Evolutionary conservation across 352 stramenopile species (phyloP).

Genomic region (Phytophthora hybrid): DNA sequence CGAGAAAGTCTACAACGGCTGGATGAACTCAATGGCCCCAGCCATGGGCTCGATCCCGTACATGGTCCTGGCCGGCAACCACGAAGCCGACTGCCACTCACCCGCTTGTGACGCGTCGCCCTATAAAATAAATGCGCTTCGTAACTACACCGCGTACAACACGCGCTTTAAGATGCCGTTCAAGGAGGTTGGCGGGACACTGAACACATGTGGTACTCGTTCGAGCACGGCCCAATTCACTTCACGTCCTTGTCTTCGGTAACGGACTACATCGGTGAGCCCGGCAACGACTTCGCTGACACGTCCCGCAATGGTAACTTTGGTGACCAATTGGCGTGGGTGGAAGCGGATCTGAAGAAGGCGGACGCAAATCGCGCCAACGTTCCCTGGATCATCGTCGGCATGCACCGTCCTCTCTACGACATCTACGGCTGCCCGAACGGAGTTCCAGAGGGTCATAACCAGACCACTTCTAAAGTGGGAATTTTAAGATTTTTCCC

Average conservation of each 20-base stretch:
- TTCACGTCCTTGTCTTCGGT: constrained; percentile 85
- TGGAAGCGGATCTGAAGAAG: constrained; percentile 58
- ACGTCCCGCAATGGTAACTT: constrained; percentile 52
- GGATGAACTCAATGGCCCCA: constrained; percentile 67
- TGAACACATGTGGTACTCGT: constrained; percentile 92
- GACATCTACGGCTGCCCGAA: constrained; percentile 23
- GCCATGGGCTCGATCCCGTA: constrained; percentile 67
- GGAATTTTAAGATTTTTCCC: too few species aligned
- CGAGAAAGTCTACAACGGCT: constrained; percentile 85
- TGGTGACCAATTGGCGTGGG: constrained; percentile 60
- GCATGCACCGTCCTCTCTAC: constrained; percentile 60
- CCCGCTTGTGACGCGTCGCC: constrained; percentile 52
- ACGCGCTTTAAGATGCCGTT: constrained; percentile 87
- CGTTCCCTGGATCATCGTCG: constrained; percentile 63
- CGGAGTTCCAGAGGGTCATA: constrained; percentile 31
- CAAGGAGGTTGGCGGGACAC: constrained; percentile 50
- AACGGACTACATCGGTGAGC: constrained; percentile 60
- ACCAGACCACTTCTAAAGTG: too few species aligned
- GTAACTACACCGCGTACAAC: constrained; percentile 88
- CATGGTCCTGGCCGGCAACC: constrained; percentile 85
- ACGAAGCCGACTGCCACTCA: constrained; percentile 89
- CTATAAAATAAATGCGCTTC: constrained; percentile 56
- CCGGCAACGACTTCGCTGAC: constrained; percentile 50
- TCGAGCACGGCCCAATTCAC: constrained; percentile 83
- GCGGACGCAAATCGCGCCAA: constrained; percentile 53